Percentiles rank a stretch among this genome's conserved stretches.
Conservation (phyloP, 2,329 filamentous ascomycete species). For the Venturia nashicola region DNA sequence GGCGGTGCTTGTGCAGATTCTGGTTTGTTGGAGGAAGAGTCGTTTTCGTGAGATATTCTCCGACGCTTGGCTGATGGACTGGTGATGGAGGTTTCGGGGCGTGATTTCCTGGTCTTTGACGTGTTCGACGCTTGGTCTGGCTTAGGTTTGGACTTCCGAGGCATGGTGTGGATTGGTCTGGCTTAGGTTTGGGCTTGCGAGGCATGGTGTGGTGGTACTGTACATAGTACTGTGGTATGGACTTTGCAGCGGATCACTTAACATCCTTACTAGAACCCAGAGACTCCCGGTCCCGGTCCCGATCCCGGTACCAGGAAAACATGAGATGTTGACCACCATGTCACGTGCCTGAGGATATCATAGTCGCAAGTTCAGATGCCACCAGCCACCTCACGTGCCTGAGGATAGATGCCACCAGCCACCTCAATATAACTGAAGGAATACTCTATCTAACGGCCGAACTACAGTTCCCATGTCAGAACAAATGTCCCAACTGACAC, state of each 20-base stretch:
- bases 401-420: no score
- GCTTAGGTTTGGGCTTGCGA: conserved; percentile 3
- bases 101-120: not conserved
- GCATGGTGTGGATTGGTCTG: not conserved
- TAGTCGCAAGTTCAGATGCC: no score
- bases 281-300: no score
- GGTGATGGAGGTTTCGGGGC: not conserved
- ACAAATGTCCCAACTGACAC: no score
- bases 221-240: not conserved
- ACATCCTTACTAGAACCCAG: not conserved
- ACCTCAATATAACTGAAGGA: no score
- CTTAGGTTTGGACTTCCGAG: conserved; percentile 3
- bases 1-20: not conserved
- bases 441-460: no score
- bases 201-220: not conserved
- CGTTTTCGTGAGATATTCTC: not conserved
- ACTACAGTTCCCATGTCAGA: no score
- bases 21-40: not conserved
- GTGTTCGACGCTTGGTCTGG: not conserved
- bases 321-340: no score
- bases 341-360: no score
- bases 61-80: not conserved
- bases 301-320: no score
- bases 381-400: no score
- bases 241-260: not conserved